Evolutionary conservation across 768 basidiomycete species (phyloP), one percentile per base, ranked within the genome.

Genomic region (Boletus pseudo-olivaceus): DNA sequence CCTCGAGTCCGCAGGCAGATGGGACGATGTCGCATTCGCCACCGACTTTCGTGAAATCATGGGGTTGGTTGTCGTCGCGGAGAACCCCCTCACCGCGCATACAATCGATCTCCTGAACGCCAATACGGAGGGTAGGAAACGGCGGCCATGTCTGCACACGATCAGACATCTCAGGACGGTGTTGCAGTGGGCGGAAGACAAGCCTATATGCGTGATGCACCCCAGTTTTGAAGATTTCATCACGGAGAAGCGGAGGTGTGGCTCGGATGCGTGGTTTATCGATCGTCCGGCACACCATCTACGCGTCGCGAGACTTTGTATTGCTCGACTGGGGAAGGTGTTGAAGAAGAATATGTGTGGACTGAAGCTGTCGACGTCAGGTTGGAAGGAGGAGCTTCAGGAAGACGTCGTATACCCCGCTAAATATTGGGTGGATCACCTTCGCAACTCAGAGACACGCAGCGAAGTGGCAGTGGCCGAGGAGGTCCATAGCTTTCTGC

Each of bases 201-300:
- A 63, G 19, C 62, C 65, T n/a, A 67, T 73, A 41, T 63, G 53
- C 15, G 61, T 69, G 3, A 64, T 67, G 55, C 72, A 73, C 49
- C 64, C 72, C 0, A 72, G 70, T 27, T 71, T 73, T 23, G 58
- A 56, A 6, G 72, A 74, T 47, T 73, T 74, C 38, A 57, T 73
- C 35, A 67, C 67, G 26, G 64, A 73, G 45, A 53, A 23, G 42
- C 56, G 62, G 23, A 62, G 73, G 10, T 73, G 68, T 41, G 57
- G 59, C 4, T 62, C 59, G 7, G 63, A 68, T 17, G 58, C 49
- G 1, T 70, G 70, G 65, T 71, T 62, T 19, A 65, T 73, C 35
- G 63, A 74, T 41, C 60, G 51, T 8, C 41, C 41, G 5, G 46
- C 37, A 17, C 63, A 69, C 30, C 58, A 63, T 45, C 51, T 62